Evolutionary conservation across 1,284 basidiomycete genomes (phyloP).

Genomic region (Kwoniella shivajii): DNA sequence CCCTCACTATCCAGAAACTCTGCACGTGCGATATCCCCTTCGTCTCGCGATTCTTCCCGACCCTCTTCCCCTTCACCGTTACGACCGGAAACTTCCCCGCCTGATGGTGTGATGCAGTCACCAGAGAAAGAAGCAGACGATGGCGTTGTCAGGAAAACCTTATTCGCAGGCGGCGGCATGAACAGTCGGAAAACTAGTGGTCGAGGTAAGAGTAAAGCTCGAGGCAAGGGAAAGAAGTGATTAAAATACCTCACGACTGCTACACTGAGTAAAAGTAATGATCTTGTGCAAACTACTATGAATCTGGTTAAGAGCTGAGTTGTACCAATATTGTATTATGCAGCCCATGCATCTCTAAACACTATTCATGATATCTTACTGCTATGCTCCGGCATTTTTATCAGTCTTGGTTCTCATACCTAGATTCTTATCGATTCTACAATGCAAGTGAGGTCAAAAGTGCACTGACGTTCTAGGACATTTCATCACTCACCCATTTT

Average conservation of each 20-base stretch:
- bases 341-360: too few species aligned
- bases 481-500: constrained; percentile 45
- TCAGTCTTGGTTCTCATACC: background rate
- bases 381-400: too few species aligned
- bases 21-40: background rate
- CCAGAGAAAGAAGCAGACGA: constrained; percentile 9
- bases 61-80: constrained; percentile 14
- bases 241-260: too few species aligned
- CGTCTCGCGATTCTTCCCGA: constrained; percentile 13
- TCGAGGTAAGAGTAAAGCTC: constrained; percentile 5
- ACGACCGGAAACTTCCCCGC: constrained; percentile 14
- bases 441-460: background rate
- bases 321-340: too few species aligned
- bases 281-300: too few species aligned
- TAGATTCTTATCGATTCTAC: background rate
- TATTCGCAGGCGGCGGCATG: constrained; percentile 16
- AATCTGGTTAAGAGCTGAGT: too few species aligned
- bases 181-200: constrained; percentile 12
- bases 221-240: constrained; percentile 14
- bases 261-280: background rate
- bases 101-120: constrained; percentile 7
- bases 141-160: constrained; percentile 17
- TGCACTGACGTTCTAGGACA: background rate
- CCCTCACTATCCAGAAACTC: constrained; percentile 7
- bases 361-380: background rate